Conservation (phyloP, 2,329 filamentous ascomycete genomes). For the Microcyclospora pomicola region DNA sequence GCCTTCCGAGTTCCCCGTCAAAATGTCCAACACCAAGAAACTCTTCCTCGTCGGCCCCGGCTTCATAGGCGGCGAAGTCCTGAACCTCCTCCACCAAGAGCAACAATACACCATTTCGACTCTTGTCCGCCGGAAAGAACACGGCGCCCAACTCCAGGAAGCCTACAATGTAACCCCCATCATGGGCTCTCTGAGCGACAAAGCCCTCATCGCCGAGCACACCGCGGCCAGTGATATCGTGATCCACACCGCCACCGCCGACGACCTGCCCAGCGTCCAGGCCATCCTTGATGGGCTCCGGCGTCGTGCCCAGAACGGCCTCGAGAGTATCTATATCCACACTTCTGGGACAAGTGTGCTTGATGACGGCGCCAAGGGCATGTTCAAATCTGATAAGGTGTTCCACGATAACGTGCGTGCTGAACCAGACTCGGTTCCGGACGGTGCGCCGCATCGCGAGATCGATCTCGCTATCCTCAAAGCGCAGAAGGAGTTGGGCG, state of each 20-base stretch:
- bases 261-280: slow-evolving; percentile 33
- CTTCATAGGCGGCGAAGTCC: slow-evolving; percentile 36
- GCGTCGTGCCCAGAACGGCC: slow-evolving; percentile 24
- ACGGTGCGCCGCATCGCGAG: slow-evolving; percentile 30
- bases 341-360: slow-evolving; percentile 33
- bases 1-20: background rate
- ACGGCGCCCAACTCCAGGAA: slow-evolving; percentile 23
- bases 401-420: slow-evolving; percentile 30
- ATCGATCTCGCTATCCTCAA: slow-evolving; percentile 34
- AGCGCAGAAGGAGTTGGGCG: slow-evolving; percentile 23
- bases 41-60: slow-evolving; percentile 35
- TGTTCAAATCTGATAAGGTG: slow-evolving; percentile 25
- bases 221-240: slow-evolving; percentile 28
- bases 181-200: slow-evolving; percentile 30
- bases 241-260: slow-evolving; percentile 37
- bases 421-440: slow-evolving; percentile 29
- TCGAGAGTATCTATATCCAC: slow-evolving; percentile 35
- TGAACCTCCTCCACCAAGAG: slow-evolving; percentile 31
- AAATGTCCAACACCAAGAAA: slow-evolving; percentile 13
- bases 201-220: slow-evolving; percentile 26
- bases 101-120: slow-evolving; percentile 28
- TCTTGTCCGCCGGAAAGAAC: slow-evolving; percentile 28
- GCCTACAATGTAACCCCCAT: slow-evolving; percentile 27
- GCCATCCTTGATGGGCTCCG: slow-evolving; percentile 33
- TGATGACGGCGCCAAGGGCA: slow-evolving; percentile 25